Base-by-base conservation (phyloP, 306 rosid species). In the Astragalus glycyphyllos region DNA sequence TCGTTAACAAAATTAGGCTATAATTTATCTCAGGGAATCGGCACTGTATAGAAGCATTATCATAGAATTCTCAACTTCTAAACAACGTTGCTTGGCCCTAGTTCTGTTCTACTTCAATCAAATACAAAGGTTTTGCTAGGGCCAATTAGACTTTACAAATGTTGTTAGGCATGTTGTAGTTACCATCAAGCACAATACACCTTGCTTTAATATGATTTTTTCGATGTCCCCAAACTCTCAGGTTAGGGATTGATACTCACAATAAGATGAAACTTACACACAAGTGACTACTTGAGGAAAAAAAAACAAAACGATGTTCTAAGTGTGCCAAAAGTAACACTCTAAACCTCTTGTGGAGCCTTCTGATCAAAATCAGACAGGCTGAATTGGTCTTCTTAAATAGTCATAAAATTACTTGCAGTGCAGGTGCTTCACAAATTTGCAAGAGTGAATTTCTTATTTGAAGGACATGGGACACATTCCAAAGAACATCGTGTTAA, bases 151-250 rank as follows among this genome's bases (percentile, higher is more conserved):
- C 37, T 42, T 76, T 26, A 31, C 69, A 13, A 35, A 35, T 45
- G 58, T 46, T 15, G 12, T 45, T 8, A 34, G 50, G 20, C 50
- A 38, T 20, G 41, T n/a, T 63, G 38, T 45, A 35, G 26, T 55
- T 20, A 11, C 49, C 35, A 17, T 44, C 56, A 42, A 74, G 35
- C 32, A 32, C 8, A 46, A 49, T 62, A 14, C 31, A 11, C 31
- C 11, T 14, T 57, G 46, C 32, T 49, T 61, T 37, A 49, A 57
- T 29, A 53, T 54, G 57, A 16, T 64, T 65, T 48, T 66, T 61
- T 37, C 2, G 0, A 14, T 46, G 48, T 46, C 44, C 8, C 47
- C 31, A 4, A 32, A 37, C 44, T 67, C 58, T 66, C 26, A 4
- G 11, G 48, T 40, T 8, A 45, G 49, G 50, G 20, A 45, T 35